Percentiles rank a stretch among this genome's conserved stretches.
phyloP scores from a whole-genome alignment of 192 early-diverging fungal species.

The Podila epicladia region DNA sequence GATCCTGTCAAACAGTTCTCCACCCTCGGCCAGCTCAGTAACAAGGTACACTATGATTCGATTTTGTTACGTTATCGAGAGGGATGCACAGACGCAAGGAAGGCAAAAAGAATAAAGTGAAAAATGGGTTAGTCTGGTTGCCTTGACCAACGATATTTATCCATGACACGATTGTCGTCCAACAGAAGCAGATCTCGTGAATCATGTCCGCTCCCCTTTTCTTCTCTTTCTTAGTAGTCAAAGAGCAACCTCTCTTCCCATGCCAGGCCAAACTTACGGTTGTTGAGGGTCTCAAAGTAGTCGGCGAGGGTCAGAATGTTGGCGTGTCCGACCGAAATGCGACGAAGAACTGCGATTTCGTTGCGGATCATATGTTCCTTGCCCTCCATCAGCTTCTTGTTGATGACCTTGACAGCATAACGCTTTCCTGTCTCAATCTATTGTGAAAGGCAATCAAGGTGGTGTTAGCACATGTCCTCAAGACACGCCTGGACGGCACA shows the following conservation, averaged over 20 bases:
- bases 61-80: not conserved
- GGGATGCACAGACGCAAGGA: not conserved
- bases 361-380: constrained; percentile 74
- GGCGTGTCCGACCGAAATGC: constrained; percentile 73
- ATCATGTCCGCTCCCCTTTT: no score
- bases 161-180: no score
- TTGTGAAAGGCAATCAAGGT: not conserved
- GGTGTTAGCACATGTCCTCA: not conserved
- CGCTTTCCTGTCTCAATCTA: constrained; percentile 73
- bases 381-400: constrained; percentile 77
- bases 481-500: no score
- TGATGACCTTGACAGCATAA: constrained; percentile 87
- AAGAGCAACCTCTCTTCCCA: no score
- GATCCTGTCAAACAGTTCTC: constrained; percentile 94
- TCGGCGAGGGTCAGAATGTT: constrained; percentile 80
- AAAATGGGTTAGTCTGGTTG: no score
- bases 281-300: constrained; percentile 83
- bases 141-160: no score
- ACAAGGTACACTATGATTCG: constrained; percentile 72
- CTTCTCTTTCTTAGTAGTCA: no score
- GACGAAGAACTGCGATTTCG: constrained; percentile 77
- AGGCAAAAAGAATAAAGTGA: not conserved
- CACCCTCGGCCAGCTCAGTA: constrained; percentile 83
- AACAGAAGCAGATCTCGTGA: no score
- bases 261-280: constrained; percentile 52